Evolutionary conservation across 2,329 filamentous ascomycete genomes (phyloP).

Genomic region (Lachnellula hyalina): DNA sequence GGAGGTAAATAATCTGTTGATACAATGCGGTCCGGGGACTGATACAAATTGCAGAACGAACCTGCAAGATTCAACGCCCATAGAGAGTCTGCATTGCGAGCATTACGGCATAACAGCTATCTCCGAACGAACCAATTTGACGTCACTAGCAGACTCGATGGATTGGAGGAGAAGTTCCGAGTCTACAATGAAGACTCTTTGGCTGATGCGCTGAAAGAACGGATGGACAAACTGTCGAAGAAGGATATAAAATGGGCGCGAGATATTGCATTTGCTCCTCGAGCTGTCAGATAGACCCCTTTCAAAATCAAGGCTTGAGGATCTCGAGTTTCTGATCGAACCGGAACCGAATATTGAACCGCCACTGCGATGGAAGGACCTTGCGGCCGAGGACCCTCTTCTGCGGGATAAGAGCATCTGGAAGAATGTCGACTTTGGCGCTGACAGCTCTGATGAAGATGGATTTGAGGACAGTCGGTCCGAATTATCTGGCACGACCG

Average conservation of each 20-base stretch:
- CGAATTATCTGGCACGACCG: conserved; percentile 31
- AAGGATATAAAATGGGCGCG: conserved; percentile 62
- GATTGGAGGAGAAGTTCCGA: conserved; percentile 80
- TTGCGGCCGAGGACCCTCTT: conserved; percentile 71
- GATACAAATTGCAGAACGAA: conserved; percentile 26
- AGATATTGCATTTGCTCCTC: conserved; percentile 72
- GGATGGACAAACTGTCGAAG: conserved; percentile 54
- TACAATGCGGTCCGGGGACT: conserved; percentile 2
- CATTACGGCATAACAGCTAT: conserved; percentile 50
- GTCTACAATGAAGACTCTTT: conserved; percentile 74
- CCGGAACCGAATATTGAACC: conserved; percentile 40
- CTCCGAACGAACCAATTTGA: conserved; percentile 72
- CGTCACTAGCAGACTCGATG: conserved; percentile 57
- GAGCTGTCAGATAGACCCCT: conserved; percentile 77
- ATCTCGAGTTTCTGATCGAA: conserved; percentile 51
- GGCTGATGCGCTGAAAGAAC: conserved; percentile 59
- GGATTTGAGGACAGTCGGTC: conserved; percentile 33
- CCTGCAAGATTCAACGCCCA: conserved; percentile 37
- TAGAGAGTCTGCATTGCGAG: conserved; percentile 46
- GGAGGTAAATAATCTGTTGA: conserved; percentile 39
- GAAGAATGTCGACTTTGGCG: conserved; percentile 61
- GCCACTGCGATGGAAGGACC: conserved; percentile 70
- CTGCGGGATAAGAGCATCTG: conserved; percentile 63
- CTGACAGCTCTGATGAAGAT: conserved; percentile 54
- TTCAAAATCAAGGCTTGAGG: conserved; percentile 59